These are phyloP conservation scores for Dioscorea alata DNA, from an alignment of 106 monocot species.

Conservation along the genomic window DNA sequence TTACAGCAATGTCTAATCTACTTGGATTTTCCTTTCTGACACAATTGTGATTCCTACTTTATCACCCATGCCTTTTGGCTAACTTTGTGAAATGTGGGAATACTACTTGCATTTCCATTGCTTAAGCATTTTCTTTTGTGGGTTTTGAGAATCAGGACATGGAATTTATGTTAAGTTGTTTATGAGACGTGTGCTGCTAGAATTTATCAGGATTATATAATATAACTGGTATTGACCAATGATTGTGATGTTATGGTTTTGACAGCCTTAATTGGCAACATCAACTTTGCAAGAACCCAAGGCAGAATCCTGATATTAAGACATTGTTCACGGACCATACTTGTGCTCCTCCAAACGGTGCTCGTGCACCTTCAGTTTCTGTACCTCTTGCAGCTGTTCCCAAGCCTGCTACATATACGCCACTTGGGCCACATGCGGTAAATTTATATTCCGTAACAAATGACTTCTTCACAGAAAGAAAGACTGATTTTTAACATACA, in stretches of 20 bases:
- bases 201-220: neutral
- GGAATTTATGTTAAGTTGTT: no score
- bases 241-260: neutral
- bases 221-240: neutral
- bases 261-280: constrained; percentile 65
- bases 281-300: constrained; percentile 63
- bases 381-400: constrained; percentile 54
- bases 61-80: no score
- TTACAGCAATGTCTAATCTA: no score
- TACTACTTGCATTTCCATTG: no score
- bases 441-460: neutral
- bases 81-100: no score
- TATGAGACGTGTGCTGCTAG: no score
- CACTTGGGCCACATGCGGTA: constrained; percentile 64
- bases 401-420: constrained; percentile 47
- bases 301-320: constrained; percentile 58
- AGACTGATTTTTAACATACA: neutral
- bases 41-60: no score
- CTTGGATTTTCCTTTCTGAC: no score
- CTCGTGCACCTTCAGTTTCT: constrained; percentile 48
- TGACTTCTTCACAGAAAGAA: neutral
- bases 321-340: constrained; percentile 65
- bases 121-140: no score
- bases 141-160: no score
- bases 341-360: constrained; percentile 54